Percentiles rank a stretch among this genome's conserved stretches.
Evolutionary conservation across 2,329 filamentous ascomycete species (phyloP).

Genomic region (Verruconis gallopava): DNA sequence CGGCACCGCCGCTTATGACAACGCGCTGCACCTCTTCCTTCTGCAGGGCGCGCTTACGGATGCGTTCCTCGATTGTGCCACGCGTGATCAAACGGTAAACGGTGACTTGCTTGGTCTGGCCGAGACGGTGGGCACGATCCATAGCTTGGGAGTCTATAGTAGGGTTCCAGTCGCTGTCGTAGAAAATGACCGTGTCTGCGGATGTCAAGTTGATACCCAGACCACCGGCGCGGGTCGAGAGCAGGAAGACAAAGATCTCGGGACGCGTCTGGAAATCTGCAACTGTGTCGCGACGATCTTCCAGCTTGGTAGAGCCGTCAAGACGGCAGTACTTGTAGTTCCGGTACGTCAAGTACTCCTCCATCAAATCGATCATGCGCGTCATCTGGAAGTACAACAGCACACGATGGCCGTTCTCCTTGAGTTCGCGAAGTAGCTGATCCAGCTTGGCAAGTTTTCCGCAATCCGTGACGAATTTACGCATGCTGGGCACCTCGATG

Average conservation of each 20-base stretch:
- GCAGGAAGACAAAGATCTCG: slow-evolving; percentile 92
- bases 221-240: slow-evolving; percentile 93
- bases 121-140: slow-evolving; percentile 95
- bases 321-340: slow-evolving; percentile 98
- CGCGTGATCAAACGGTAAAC: slow-evolving; percentile 96
- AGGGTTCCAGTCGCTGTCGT: slow-evolving; percentile 98
- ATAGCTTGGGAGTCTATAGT: slow-evolving; percentile 98
- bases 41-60: slow-evolving; percentile 89
- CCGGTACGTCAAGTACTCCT: slow-evolving; percentile 95
- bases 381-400: slow-evolving; percentile 99
- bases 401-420: slow-evolving; percentile 84
- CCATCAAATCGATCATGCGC: slow-evolving; percentile 98
- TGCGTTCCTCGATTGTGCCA: slow-evolving; percentile 94
- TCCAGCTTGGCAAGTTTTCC: slow-evolving; percentile 92
- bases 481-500: slow-evolving; percentile 91
- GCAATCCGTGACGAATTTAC: slow-evolving; percentile 91
- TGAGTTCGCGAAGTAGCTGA: slow-evolving; percentile 73
- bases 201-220: slow-evolving; percentile 94
- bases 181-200: slow-evolving; percentile 98
- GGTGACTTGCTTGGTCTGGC: slow-evolving; percentile 89
- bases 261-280: slow-evolving; percentile 89
- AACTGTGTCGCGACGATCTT: slow-evolving; percentile 92
- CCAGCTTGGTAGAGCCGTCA: slow-evolving; percentile 92
- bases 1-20: slow-evolving; percentile 77
- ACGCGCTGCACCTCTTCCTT: slow-evolving; percentile 98